Evolutionary conservation across 768 basidiomycete species (phyloP).

Genomic region (Boletellus sp.): DNA sequence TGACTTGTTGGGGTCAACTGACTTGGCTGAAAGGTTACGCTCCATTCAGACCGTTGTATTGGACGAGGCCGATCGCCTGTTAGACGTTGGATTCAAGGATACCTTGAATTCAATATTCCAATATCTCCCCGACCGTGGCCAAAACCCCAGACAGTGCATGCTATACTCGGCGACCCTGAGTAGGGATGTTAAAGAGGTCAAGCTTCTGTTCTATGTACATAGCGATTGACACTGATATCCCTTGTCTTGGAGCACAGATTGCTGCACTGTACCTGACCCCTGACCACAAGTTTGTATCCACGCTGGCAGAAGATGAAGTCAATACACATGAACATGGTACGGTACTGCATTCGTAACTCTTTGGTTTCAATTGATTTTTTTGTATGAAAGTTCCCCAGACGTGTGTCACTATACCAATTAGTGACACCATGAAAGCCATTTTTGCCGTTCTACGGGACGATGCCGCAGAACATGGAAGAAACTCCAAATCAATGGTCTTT

Average conservation of each 20-base stretch:
- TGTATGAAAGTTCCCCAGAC: slow-evolving; percentile 46
- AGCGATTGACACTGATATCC: neutral
- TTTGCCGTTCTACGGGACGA: slow-evolving; percentile 40
- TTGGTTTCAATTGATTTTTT: neutral
- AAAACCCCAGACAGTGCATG: slow-evolving; percentile 60
- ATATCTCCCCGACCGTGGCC: slow-evolving; percentile 39
- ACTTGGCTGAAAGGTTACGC: slow-evolving; percentile 35
- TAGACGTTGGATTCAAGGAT: slow-evolving; percentile 70
- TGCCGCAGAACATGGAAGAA: slow-evolving; percentile 21
- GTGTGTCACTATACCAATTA: slow-evolving; percentile 40
- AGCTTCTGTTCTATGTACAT: slow-evolving; percentile 1
- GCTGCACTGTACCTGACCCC: slow-evolving; percentile 24
- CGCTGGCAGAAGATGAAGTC: slow-evolving; percentile 52
- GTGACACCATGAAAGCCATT: slow-evolving; percentile 39
- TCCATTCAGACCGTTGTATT: slow-evolving; percentile 49
- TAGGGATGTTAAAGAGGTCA: slow-evolving; percentile 56
- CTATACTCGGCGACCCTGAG: slow-evolving; percentile 76
- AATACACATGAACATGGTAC: slow-evolving; percentile 61
- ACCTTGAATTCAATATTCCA: slow-evolving; percentile 62
- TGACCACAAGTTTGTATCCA: slow-evolving; percentile 49
- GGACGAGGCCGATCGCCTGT: slow-evolving; percentile 72
- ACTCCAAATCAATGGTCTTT: slow-evolving; percentile 55
- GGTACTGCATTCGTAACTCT: neutral
- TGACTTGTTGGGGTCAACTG: slow-evolving; percentile 57
- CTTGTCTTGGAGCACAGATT: slow-evolving; percentile 15